Percentiles rank a stretch among this genome's conserved stretches.
These are phyloP conservation scores for Dipteronia sinensis DNA, from an alignment of 345 rosid genomes.

Conservation along the genomic window DNA sequence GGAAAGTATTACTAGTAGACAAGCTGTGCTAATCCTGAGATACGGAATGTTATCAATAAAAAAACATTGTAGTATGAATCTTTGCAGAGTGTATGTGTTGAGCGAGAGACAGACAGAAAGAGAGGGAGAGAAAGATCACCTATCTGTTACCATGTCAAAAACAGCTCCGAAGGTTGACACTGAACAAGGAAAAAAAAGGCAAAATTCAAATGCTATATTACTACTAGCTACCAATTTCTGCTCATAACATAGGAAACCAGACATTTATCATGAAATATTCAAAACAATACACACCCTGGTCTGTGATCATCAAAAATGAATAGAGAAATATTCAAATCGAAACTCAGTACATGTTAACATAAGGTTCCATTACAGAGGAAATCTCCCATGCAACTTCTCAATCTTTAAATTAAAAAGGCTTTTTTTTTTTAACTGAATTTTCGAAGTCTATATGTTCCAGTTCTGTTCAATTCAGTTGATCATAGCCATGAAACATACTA, in stretches of 20 bases:
- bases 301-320: neutral
- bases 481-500: constrained; percentile 7
- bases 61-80: neutral
- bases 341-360: neutral
- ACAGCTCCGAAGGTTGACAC: constrained; percentile 98
- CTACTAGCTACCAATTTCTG: neutral
- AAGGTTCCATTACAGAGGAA: neutral
- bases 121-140: constrained; percentile 44
- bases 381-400: neutral
- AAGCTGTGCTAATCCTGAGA: constrained; percentile 94
- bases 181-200: constrained; percentile 37
- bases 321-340: neutral
- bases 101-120: constrained; percentile 9
- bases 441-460: neutral
- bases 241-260: neutral
- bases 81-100: no score
- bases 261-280: neutral
- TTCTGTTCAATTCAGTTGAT: constrained; percentile 1
- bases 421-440: neutral
- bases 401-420: neutral
- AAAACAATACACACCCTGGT: neutral
- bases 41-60: constrained; percentile 17
- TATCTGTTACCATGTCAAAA: constrained; percentile 94
- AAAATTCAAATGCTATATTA: constrained; percentile 21
- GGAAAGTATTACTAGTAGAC: constrained; percentile 85